These are phyloP conservation scores for Ceratocystis alfenasii DNA, from an alignment of 2,329 filamentous ascomycete genomes.

Conservation along the genomic window DNA sequence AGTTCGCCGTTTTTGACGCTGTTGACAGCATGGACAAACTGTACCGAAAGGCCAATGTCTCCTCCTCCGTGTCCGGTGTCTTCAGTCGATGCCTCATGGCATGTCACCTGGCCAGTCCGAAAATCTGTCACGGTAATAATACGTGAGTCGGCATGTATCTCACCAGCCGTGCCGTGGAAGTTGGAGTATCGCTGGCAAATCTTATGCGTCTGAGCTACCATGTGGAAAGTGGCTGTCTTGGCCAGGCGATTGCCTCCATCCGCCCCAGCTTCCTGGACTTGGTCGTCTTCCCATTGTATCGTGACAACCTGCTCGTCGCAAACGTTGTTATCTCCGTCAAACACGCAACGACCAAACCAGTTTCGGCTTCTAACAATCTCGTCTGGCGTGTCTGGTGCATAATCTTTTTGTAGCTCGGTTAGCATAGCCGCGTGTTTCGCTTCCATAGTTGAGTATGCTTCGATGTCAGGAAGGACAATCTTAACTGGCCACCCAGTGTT, in stretches of 20 bases:
- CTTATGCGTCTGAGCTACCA: constrained; percentile 80
- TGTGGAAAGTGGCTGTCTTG: constrained; percentile 84
- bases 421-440: constrained; percentile 34
- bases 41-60: constrained; percentile 52
- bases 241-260: constrained; percentile 41
- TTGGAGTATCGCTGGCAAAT: constrained; percentile 76
- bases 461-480: constrained; percentile 85
- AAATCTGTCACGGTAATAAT: constrained; percentile 42
- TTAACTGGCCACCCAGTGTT: constrained; percentile 71
- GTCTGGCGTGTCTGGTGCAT: constrained; percentile 33
- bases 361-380: constrained; percentile 41
- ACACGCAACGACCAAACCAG: constrained; percentile 94
- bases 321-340: constrained; percentile 84
- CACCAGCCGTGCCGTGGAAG: constrained; percentile 76
- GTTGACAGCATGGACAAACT: constrained; percentile 74
- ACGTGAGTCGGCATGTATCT: constrained; percentile 72
- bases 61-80: constrained; percentile 33
- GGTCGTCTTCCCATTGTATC: constrained; percentile 71
- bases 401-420: constrained; percentile 40
- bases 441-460: constrained; percentile 50
- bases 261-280: constrained; percentile 23
- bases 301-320: constrained; percentile 87
- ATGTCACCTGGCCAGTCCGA: constrained; percentile 34
- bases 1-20: constrained; percentile 60
- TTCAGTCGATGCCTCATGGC: constrained; percentile 31